Evolutionary conservation across 768 basidiomycete species (phyloP), one percentile per base, ranked within the genome.

Genomic region (Lentinus brumalis): DNA sequence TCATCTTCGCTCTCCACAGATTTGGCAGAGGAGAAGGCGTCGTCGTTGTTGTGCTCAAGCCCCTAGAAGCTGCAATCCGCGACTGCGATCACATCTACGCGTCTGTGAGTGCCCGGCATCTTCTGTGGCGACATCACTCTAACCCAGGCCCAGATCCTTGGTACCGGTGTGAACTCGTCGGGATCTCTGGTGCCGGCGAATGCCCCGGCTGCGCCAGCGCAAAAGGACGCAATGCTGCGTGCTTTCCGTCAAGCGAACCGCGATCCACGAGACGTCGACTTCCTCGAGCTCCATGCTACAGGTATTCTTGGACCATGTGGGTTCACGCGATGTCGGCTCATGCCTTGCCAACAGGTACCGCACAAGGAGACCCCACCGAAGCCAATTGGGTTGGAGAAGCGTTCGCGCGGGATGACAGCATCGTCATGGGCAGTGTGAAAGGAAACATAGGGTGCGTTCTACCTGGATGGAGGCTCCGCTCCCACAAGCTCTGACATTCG

Each of bases 251-350:
- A 68, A 5, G 73, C 74, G 4, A 67, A 70, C 1, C 68, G 72
- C 29, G 54, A 52, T 16, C 78, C 79, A 2, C 57, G 56, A 1
- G 80, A 83, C 29, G 78, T 79, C 3, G 81, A 82, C 59, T 84
- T 73, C 61, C 73, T 83, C 0, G 83, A 83, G 64, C 61, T 80
- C 11, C 83, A 84, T 58, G 81, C 79, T 18, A 83, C 83, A n/a
- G 81, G 79, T 70, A 46, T 29, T 49, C n/a, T 3, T 42, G 11
- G 41, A 42, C n/a, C n/a, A 42, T 12, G 41, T 12, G 11, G 11
- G 5, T 42, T n/a, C n/a, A 12, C 41, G n/a, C 14, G 14, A 42
- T 14, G 39, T 5, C n/a, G 11, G n/a, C 41, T 42, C 41, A 42
- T n/a, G n/a, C 41, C 18, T 51, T 26, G 29, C 18, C 14, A 12